These are phyloP conservation scores for Apostasia ramifera DNA, from an alignment of 106 monocot genomes.

Conservation along the genomic window DNA sequence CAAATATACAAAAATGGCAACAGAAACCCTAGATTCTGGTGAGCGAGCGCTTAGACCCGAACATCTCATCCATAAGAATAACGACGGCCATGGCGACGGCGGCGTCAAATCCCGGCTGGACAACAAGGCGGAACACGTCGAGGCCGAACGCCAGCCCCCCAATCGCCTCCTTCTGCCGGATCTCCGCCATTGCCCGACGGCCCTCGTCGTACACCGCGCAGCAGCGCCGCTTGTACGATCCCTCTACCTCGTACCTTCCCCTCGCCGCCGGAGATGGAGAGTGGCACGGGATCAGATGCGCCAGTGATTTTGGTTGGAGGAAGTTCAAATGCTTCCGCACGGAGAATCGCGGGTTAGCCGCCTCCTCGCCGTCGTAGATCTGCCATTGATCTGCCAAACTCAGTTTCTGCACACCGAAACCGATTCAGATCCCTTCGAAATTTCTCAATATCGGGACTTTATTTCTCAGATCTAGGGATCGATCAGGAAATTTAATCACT, in stretches of 20 bases:
- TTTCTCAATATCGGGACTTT: too few relatives aligned
- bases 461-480: too few relatives aligned
- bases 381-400: slow-evolving; percentile 46
- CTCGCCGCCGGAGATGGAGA: background rate
- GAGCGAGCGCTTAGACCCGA: slow-evolving; percentile 21
- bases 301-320: slow-evolving; percentile 22
- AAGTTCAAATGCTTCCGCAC: slow-evolving; percentile 35
- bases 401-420: slow-evolving; percentile 18
- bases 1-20: too few relatives aligned
- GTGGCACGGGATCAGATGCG: slow-evolving; percentile 16
- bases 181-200: slow-evolving; percentile 36
- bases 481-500: background rate
- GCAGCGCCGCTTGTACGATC: slow-evolving; percentile 38
- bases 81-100: slow-evolving; percentile 64
- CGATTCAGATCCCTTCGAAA: background rate
- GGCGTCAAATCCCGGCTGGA: slow-evolving; percentile 37
- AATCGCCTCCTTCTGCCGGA: slow-evolving; percentile 37
- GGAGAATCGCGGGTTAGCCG: slow-evolving; percentile 30
- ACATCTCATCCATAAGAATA: slow-evolving; percentile 67
- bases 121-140: slow-evolving; percentile 66
- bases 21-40: background rate
- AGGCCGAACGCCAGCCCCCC: slow-evolving; percentile 32
- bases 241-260: slow-evolving; percentile 37
- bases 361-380: slow-evolving; percentile 42
- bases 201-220: slow-evolving; percentile 41